phyloP scores from a whole-genome alignment of 2,329 filamentous ascomycete genomes.

The Aspergillus eucalypticola region DNA sequence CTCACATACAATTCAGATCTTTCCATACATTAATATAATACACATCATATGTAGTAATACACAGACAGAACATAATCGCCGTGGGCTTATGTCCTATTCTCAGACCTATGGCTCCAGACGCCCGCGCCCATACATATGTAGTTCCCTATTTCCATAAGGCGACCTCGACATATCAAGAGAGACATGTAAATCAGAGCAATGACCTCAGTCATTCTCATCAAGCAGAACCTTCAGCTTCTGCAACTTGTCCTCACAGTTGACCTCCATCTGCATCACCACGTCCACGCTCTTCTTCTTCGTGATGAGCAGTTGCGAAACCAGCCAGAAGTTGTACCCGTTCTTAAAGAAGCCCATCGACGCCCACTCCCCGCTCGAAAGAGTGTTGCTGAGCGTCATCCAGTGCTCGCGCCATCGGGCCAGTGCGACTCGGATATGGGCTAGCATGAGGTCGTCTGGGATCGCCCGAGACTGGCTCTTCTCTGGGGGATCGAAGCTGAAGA shows the following conservation, averaged over 20 bases:
- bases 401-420: slow-evolving; percentile 41
- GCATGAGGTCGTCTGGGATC: slow-evolving; percentile 33
- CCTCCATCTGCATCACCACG: slow-evolving; percentile 46
- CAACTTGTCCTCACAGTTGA: slow-evolving; percentile 48
- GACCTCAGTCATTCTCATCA: slow-evolving; percentile 35
- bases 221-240: slow-evolving; percentile 43
- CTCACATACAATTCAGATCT: too few relatives aligned
- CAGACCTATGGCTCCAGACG: too few relatives aligned
- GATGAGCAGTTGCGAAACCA: slow-evolving; percentile 44
- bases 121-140: too few relatives aligned
- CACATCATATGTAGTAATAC: too few relatives aligned
- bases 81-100: too few relatives aligned
- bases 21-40: too few relatives aligned
- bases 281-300: slow-evolving; percentile 46
- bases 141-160: too few relatives aligned
- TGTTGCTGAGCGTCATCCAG: slow-evolving; percentile 36
- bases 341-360: slow-evolving; percentile 45
- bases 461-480: slow-evolving; percentile 6
- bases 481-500: neutral
- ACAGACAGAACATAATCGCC: too few relatives aligned
- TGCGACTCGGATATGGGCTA: slow-evolving; percentile 36
- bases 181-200: too few relatives aligned
- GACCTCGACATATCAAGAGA: too few relatives aligned
- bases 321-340: slow-evolving; percentile 47
- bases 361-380: slow-evolving; percentile 39